phyloP scores from a whole-genome alignment of 2,329 filamentous ascomycete genomes.

The Alternaria ethzedia region DNA sequence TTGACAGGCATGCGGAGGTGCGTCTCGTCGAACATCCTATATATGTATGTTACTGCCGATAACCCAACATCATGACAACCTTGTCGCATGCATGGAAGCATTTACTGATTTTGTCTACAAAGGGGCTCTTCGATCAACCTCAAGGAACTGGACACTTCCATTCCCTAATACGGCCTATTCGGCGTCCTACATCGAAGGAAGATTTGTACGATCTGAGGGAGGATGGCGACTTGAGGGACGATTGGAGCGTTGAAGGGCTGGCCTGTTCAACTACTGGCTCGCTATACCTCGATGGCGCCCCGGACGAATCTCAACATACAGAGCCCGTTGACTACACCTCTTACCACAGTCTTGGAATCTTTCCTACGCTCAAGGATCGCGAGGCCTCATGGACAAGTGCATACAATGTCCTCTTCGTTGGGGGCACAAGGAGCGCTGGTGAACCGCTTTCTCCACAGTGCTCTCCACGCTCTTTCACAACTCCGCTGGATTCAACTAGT shows the following conservation, averaged over 20 bases:
- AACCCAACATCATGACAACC: background rate
- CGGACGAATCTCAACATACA: background rate
- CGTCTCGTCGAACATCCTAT: background rate
- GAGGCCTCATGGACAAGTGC: background rate
- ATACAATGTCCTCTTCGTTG: background rate
- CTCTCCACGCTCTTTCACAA: background rate
- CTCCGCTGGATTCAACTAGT: background rate
- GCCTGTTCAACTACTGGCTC: background rate
- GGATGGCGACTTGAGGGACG: background rate
- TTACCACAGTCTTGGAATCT: background rate
- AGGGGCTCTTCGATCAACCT: background rate
- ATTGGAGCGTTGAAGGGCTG: background rate
- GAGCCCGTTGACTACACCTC: background rate
- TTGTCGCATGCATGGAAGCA: background rate
- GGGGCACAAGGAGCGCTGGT: background rate
- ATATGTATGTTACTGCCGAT: background rate
- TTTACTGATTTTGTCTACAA: background rate
- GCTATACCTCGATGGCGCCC: background rate
- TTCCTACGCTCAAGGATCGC: background rate
- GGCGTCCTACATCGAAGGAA: background rate
- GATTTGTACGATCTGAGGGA: background rate
- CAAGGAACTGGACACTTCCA: background rate
- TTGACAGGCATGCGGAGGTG: conserved; percentile 1
- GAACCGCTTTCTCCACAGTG: background rate
- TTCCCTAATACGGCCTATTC: background rate